Evolutionary conservation across 768 basidiomycete genomes (phyloP).

Genomic region (Dioszegia crocea): DNA sequence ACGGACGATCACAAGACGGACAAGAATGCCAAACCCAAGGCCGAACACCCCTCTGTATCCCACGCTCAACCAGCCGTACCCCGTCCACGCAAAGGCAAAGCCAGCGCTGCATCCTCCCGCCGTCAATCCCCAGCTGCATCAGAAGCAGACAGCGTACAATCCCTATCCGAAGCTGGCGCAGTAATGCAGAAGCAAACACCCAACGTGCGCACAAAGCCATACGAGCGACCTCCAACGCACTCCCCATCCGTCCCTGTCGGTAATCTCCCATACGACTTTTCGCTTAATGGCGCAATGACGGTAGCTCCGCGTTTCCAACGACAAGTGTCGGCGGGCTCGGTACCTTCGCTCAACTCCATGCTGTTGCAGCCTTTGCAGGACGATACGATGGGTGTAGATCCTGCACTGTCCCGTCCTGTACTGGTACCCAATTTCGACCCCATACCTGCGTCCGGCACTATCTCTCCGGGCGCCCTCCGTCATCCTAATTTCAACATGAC

Average conservation of each 20-base stretch:
- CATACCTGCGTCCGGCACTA: conserved; percentile 12
- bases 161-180: conserved; percentile 39
- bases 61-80: conserved; percentile 19
- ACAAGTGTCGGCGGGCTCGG: conserved; percentile 24
- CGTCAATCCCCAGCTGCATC: conserved; percentile 36
- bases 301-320: conserved; percentile 18
- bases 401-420: background rate
- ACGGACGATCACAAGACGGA: conserved; percentile 96
- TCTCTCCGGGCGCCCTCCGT: conserved; percentile 34
- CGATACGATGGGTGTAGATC: background rate
- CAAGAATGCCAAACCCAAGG: conserved; percentile 27
- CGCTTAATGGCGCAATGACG: background rate
- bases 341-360: conserved; percentile 14
- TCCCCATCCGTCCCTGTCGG: conserved; percentile 15
- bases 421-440: background rate
- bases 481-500: conserved; percentile 29
- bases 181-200: conserved; percentile 35
- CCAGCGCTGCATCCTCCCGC: conserved; percentile 31
- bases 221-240: conserved; percentile 36
- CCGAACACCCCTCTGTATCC: conserved; percentile 8
- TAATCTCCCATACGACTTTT: conserved; percentile 7
- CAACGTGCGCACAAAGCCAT: conserved; percentile 32
- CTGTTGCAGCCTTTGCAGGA: background rate
- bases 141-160: conserved; percentile 39
- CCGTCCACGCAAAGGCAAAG: conserved; percentile 28